Base-by-base conservation (phyloP, 495 filamentous ascomycete genomes). In the Penicillium goetzii region DNA sequence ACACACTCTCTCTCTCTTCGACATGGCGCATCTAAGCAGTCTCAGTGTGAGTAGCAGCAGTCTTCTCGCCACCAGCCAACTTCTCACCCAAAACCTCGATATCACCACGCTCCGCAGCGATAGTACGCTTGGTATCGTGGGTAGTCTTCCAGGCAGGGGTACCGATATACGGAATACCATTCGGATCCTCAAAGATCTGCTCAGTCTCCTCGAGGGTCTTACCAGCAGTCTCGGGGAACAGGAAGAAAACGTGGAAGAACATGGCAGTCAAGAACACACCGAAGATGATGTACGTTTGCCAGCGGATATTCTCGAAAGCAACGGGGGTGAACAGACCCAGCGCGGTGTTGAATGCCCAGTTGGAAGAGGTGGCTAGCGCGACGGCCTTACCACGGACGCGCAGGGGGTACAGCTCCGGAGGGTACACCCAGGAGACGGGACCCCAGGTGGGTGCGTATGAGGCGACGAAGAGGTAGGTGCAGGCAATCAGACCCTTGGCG, bases 121-220 rank as follows among this genome's bases (percentile, higher is more conserved):
- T 34, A 21, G 70, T 72, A 30, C 76, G 63, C 69, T 72, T 72
- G 21, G 58, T 64, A 38, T 66, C 63, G 25, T 64, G 61, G 33
- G n/a, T 23, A 0, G 87, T 90, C 81, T 86, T 90, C 88, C 89
- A 90, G 33, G 89, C 87, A 21, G 85, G 83, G 0, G 81, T 88
- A 41, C 88, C 89, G 56, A 91, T 82, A 69, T 85, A 85, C 59
- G 80, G 85, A 62, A 88, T 81, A 30, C 85, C 85, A 66, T 81
- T 62, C 4, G 81, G 82, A 66, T 85, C 81, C 56, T 88, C 86
- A 63, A 94, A 94, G 63, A 92, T 87, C 33, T 78, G 74, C 57
- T 89, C 86, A 14, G 88, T 82, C 75, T 93, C 90, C 68, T 93
- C 92, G 2, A 93, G 82, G n/a, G 89, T 88, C 81, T 91, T 91